Percentiles rank a stretch among this genome's conserved stretches.
These are phyloP conservation scores for Puccinia coronata DNA, from an alignment of 1,284 basidiomycete species.

Conservation along the genomic window DNA sequence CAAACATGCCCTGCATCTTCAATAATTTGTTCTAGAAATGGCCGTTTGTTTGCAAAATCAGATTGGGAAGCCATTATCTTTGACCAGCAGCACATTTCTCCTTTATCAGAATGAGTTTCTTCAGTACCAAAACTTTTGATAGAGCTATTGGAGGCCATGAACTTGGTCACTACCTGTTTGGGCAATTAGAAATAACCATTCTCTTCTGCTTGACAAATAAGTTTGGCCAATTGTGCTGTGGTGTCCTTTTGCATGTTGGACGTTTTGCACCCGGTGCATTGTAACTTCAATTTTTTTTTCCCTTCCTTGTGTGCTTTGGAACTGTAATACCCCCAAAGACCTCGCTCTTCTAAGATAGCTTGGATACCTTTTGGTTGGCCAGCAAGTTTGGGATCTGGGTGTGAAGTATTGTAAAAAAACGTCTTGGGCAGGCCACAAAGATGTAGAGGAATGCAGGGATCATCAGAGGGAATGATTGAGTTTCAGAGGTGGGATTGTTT, in stretches of 20 bases:
- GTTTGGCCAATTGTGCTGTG: not conserved
- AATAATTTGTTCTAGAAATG: not conserved
- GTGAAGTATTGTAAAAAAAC: not conserved
- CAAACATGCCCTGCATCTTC: not conserved
- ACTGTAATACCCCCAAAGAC: not conserved
- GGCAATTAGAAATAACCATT: not conserved
- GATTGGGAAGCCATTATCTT: not conserved
- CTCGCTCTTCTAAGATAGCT: not conserved
- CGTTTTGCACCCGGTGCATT: not conserved
- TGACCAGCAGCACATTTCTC: not conserved
- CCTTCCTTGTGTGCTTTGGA: not conserved
- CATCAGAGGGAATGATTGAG: slow-evolving; percentile 4
- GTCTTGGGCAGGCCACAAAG: not conserved
- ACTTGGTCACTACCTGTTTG: not conserved
- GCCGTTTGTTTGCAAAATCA: not conserved
- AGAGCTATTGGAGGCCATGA: not conserved
- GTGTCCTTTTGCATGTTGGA: not conserved
- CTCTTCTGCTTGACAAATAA: not conserved
- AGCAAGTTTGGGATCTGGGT: slow-evolving; percentile 13
- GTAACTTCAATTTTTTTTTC: not conserved
- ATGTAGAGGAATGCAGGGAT: not conserved
- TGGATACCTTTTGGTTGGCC: slow-evolving; percentile 11
- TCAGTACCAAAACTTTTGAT: not conserved
- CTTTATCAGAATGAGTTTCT: not conserved
- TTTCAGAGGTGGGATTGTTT: slow-evolving; percentile 4